A percentile compares a stretch with the other conserved stretches of the same genome.
Conservation (phyloP, 345 rosid genomes). For the Hevea brasiliensis region DNA sequence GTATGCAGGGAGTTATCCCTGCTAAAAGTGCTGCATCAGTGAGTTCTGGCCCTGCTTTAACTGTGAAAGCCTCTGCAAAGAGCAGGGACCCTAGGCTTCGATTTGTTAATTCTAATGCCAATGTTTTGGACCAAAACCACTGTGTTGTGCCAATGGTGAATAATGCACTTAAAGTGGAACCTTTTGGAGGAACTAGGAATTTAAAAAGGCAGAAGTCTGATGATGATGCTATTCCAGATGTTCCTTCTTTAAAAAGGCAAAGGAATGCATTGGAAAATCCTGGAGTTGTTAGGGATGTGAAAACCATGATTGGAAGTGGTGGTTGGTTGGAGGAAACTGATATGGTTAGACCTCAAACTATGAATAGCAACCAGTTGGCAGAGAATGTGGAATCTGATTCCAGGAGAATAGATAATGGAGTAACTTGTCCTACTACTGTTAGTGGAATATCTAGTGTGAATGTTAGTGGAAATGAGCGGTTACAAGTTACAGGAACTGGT, state of each 20-base stretch:
- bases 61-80: constrained; percentile 55
- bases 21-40: constrained; percentile 33
- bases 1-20: constrained; percentile 26
- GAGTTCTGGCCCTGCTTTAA: constrained; percentile 37
- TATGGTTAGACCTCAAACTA: constrained; percentile 34
- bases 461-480: constrained; percentile 39
- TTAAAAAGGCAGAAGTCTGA: constrained; percentile 61
- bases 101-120: constrained; percentile 48
- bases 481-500: constrained; percentile 32
- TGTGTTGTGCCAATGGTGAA: constrained; percentile 20
- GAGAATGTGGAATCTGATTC: constrained; percentile 39
- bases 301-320: constrained; percentile 44
- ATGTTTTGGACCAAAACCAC: constrained; percentile 39
- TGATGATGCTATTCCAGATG: constrained; percentile 52
- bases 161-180: constrained; percentile 40
- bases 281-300: constrained; percentile 37
- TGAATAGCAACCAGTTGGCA: constrained; percentile 27
- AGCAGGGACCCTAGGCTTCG: constrained; percentile 95
- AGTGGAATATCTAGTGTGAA: constrained; percentile 32
- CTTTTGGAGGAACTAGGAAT: constrained; percentile 39
- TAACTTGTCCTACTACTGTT: constrained; percentile 31
- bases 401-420: constrained; percentile 43
- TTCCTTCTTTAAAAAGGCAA: constrained; percentile 60
- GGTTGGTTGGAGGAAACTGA: constrained; percentile 74
- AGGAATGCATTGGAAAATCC: constrained; percentile 44